Conservation (phyloP, 371 early-diverging fungal genomes). For the Sporodiniella umbellata region DNA sequence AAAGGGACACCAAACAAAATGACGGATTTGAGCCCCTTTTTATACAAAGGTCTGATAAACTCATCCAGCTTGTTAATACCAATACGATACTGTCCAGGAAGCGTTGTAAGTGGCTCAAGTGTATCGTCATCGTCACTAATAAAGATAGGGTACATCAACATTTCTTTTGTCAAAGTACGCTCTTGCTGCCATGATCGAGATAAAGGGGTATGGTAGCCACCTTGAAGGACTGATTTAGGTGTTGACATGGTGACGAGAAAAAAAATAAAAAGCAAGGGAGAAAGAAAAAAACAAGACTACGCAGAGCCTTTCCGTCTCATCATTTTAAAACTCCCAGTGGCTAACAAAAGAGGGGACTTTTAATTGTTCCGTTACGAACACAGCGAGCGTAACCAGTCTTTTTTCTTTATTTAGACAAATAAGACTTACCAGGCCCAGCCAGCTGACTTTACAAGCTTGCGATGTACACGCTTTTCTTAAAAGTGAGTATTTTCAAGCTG, state of each 20-base stretch:
- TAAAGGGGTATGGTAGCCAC: constrained; percentile 81
- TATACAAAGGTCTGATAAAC: constrained; percentile 78
- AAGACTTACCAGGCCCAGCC: no score
- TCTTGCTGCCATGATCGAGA: constrained; percentile 83
- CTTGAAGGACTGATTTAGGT: constrained; percentile 72
- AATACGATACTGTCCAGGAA: constrained; percentile 87
- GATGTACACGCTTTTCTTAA: no score
- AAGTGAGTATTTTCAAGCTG: no score
- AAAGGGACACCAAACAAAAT: constrained; percentile 94
- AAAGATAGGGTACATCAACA: constrained; percentile 93
- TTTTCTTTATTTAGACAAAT: no score
- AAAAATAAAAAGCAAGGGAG: not conserved
- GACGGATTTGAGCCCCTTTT: constrained; percentile 83
- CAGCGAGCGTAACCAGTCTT: no score
- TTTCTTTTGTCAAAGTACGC: constrained; percentile 60
- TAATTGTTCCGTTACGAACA: no score
- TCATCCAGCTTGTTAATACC: constrained; percentile 78
- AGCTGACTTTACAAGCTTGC: no score
- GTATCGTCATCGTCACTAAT: constrained; percentile 79
- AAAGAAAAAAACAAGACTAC: not conserved
- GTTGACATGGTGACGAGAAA: constrained; percentile 16
- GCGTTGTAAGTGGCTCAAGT: constrained; percentile 70
- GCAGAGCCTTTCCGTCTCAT: no score
- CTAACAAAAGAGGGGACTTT: no score
- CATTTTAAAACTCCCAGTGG: not conserved